Conservation (phyloP, 768 basidiomycete genomes). For the Pleurotus cornucopiae region DNA sequence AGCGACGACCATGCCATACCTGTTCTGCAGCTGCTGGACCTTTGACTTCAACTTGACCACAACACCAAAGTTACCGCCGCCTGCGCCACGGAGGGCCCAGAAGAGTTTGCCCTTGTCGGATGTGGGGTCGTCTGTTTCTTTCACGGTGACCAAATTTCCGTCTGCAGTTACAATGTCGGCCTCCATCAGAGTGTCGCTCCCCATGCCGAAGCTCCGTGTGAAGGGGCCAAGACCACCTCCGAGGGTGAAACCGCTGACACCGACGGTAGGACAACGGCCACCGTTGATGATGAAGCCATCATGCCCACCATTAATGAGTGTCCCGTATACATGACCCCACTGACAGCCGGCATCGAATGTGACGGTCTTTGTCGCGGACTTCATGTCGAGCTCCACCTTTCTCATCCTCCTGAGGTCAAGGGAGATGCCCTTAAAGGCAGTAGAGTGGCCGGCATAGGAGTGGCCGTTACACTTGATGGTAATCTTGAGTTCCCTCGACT, state of each 20-base stretch:
- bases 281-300: slow-evolving; percentile 13
- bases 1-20: slow-evolving; percentile 9
- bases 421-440: slow-evolving; percentile 13
- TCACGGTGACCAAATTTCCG: slow-evolving; percentile 12
- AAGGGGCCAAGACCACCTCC: slow-evolving; percentile 15
- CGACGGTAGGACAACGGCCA: slow-evolving; percentile 13
- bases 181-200: slow-evolving; percentile 13
- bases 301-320: slow-evolving; percentile 12
- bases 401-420: slow-evolving; percentile 12
- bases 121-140: slow-evolving; percentile 10
- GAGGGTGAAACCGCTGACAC: slow-evolving; percentile 13
- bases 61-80: slow-evolving; percentile 14
- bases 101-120: slow-evolving; percentile 14
- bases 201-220: slow-evolving; percentile 14
- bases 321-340: slow-evolving; percentile 14
- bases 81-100: slow-evolving; percentile 14
- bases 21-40: slow-evolving; percentile 6
- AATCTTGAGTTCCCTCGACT: slow-evolving; percentile 7
- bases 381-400: slow-evolving; percentile 10
- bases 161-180: slow-evolving; percentile 11
- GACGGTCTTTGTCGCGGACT: slow-evolving; percentile 6
- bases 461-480: slow-evolving; percentile 15
- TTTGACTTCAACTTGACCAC: slow-evolving; percentile 13
- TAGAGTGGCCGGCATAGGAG: slow-evolving; percentile 14
- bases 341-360: slow-evolving; percentile 13